Evolutionary conservation across 495 filamentous ascomycete species (phyloP).

Genomic region (Apodospora peruviana): DNA sequence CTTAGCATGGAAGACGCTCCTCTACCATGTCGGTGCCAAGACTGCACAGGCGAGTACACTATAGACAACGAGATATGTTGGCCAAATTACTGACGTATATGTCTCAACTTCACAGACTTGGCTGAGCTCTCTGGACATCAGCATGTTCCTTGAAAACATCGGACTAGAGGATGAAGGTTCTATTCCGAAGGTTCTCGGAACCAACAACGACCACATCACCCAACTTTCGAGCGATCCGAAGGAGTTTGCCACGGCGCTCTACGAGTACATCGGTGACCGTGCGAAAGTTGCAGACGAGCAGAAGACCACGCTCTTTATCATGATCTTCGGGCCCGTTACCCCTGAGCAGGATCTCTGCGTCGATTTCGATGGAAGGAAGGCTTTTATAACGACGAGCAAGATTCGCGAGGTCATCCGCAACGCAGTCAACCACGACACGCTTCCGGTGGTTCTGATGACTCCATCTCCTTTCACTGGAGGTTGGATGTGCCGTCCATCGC

Average conservation of each 20-base stretch:
- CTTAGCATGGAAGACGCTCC: conserved; percentile 27
- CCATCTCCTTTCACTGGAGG: conserved; percentile 22
- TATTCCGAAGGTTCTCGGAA: conserved; percentile 6
- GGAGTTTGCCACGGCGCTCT: conserved; percentile 12
- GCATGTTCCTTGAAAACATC: conserved; percentile 8
- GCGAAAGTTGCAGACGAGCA: conserved; percentile 9
- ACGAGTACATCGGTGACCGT: conserved; percentile 11
- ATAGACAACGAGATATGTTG: not conserved
- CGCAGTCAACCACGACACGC: conserved; percentile 15
- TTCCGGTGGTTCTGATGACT: conserved; percentile 14
- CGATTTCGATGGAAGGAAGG: conserved; percentile 9
- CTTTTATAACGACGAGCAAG: conserved; percentile 7
- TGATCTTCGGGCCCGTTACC: conserved; percentile 28
- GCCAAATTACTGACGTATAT: too few species aligned
- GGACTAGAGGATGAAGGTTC: conserved; percentile 4
- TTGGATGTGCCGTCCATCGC: conserved; percentile 19
- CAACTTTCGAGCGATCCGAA: conserved; percentile 13
- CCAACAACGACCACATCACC: conserved; percentile 13
- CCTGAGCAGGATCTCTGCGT: conserved; percentile 32
- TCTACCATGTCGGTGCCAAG: conserved; percentile 18
- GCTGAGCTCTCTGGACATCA: conserved; percentile 19
- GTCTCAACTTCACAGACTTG: conserved; percentile 21
- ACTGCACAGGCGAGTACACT: conserved; percentile 10
- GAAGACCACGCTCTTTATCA: conserved; percentile 19
- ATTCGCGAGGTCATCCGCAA: conserved; percentile 10